Base-by-base conservation (phyloP, 2,329 filamentous ascomycete species). In the Stachybotrys chlorohalonatus region DNA sequence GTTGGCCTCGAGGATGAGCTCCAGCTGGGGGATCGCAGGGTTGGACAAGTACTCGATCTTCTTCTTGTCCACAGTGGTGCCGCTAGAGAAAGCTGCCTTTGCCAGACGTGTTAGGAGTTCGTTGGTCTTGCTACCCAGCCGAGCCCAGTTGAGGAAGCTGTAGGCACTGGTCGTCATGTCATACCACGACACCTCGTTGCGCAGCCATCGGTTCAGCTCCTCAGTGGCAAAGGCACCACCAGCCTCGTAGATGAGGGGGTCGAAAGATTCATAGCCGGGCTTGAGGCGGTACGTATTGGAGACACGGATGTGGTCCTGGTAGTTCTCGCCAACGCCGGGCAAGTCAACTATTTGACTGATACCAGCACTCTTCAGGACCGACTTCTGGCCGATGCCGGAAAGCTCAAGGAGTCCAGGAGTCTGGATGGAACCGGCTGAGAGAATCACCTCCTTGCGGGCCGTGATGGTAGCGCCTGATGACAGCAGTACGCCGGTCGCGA, bases 31-130 rank as follows among this genome's bases (percentile, higher is more conserved):
- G 5, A 67, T 52, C 0, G 62, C 54, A 2, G 63, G 52, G 24
- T 69, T 63, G 1, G 56, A 60, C 48, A 79, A 63, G 55, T 73
- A 67, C 6, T 69, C 59, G 1, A 77, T 57, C 59, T 75, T 76
- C 55, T 71, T 71, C 57, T 64, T 56, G 53, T 72, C 68, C 11
- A 71, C 63, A 45, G 64, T 62, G 39, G 65, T 67, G 5, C 59
- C 56, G 3, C 64, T 62, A 1, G 58, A 61, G 46, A 47, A 47
- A 31, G 62, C 60, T 13, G 67, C 71, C 2, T 60, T 53, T 11
- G 50, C 50, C 11, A 52, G 36, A 24, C 32, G 11, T 2, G 17
- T 9, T n/a, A 52, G 50, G 9, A 5, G 3, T 6, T 42, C 32
- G n/a, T 45, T 32, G 50, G 45, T 30, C 32, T 17, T 36, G 13